These are phyloP conservation scores for Neurospora sp. DNA, from an alignment of 495 filamentous ascomycete species.

Conservation along the genomic window DNA sequence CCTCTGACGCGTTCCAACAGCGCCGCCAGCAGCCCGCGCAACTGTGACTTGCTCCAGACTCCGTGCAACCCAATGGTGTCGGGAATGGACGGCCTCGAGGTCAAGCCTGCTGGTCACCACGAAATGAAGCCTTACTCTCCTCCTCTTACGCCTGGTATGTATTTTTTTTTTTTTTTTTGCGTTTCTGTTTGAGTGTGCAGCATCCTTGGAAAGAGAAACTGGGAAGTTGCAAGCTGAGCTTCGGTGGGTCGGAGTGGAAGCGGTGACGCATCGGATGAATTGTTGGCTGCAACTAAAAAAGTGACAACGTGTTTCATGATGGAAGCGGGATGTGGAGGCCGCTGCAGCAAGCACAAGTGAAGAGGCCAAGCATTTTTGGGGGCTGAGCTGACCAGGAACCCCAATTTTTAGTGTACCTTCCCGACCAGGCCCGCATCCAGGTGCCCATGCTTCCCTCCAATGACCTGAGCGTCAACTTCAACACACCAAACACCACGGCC, in stretches of 20 bases:
- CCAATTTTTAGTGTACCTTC: conserved; percentile 63
- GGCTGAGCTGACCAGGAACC: conserved; percentile 26
- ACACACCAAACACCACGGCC: conserved; percentile 39
- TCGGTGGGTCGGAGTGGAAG: neutral
- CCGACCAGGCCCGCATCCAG: conserved; percentile 38
- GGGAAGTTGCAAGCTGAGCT: neutral
- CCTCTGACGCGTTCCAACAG: conserved; percentile 79
- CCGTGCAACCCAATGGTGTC: conserved; percentile 76
- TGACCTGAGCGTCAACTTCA: conserved; percentile 16
- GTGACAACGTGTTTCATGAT: neutral
- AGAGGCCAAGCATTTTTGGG: conserved; percentile 9
- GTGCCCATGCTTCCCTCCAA: conserved; percentile 41
- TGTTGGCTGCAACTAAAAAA: neutral
- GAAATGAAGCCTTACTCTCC: conserved; percentile 60
- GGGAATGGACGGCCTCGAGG: conserved; percentile 60
- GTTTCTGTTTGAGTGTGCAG: conserved; percentile 5
- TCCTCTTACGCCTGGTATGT: conserved; percentile 90
- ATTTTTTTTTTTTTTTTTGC: conserved; percentile 5
- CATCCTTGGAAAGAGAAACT: neutral
- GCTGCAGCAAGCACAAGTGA: neutral
- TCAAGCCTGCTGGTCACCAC: conserved; percentile 73
- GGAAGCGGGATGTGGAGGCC: neutral
- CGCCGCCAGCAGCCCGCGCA: conserved; percentile 76
- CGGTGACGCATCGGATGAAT: neutral
- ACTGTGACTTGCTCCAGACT: conserved; percentile 66